Evolutionary conservation across 805 yeast species (phyloP).

Genomic region (Maudiozyma turicensis): DNA sequence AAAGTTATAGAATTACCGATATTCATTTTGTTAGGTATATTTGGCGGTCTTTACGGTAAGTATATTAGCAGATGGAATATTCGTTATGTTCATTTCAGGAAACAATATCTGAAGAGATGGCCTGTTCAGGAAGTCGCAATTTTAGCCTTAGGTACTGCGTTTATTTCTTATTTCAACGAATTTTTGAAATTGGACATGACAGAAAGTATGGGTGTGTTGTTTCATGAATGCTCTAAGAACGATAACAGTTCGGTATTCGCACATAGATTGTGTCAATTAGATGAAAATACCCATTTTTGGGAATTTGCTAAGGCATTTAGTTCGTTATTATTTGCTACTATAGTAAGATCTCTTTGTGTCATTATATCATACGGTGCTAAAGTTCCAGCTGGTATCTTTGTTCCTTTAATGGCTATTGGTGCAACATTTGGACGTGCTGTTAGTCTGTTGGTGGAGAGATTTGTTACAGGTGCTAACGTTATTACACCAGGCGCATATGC

Average conservation of each 20-base stretch:
- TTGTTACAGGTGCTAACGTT: conserved; percentile 39
- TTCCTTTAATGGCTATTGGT: conserved; percentile 95
- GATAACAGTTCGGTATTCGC: conserved; percentile 28
- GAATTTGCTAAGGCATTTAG: conserved; percentile 32
- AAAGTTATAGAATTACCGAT: conserved; percentile 75
- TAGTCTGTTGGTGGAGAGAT: conserved; percentile 58
- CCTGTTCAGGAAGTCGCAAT: conserved; percentile 59
- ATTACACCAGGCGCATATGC: conserved; percentile 94
- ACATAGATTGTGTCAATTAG: conserved; percentile 33
- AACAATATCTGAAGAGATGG: conserved; percentile 41
- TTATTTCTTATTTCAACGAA: conserved; percentile 73
- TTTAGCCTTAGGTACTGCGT: conserved; percentile 60
- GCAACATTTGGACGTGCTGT: conserved; percentile 87
- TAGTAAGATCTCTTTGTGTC: conserved; percentile 60
- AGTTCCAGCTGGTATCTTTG: conserved; percentile 96
- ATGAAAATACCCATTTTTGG: conserved; percentile 21
- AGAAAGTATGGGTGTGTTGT: conserved; percentile 81
- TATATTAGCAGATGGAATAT: conserved; percentile 67
- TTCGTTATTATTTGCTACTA: conserved; percentile 60
- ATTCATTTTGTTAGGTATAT: conserved; percentile 68
- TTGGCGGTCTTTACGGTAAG: conserved; percentile 89
- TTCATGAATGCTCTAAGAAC: conserved; percentile 61
- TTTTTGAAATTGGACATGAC: conserved; percentile 88
- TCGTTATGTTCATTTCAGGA: conserved; percentile 67
- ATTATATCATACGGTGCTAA: conserved; percentile 84